Evolutionary conservation across 495 filamentous ascomycete species (phyloP), one percentile per base, ranked within the genome.

Genomic region (Trichocladium uniseriatum): DNA sequence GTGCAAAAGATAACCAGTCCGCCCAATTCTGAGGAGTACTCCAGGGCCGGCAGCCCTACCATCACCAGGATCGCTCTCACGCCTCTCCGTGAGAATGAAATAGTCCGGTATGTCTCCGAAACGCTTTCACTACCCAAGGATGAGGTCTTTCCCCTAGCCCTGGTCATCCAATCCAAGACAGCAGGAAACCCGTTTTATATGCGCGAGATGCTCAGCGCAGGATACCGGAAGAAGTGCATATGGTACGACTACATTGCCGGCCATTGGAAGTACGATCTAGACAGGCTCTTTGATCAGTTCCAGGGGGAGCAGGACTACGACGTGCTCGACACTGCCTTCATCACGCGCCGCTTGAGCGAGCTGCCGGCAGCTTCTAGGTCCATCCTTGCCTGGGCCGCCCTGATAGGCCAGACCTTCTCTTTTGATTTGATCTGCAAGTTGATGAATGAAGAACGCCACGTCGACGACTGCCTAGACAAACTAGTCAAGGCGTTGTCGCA

Each of bases 151-250:
- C 74, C 82, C 6, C 62, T 88, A 11, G 79, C 81, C 9, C 78
- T 84, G 16, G 81, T 90, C 10, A 76, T 94, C 15, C 84, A 89
- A 62, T 86, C 89, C 55, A 89, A 90, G 66, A 86, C 81, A 19
- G 72, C 75, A 13, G 87, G 87, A 0, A 92, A 94, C 57, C 85
- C 86, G 0, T 94, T 94, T 62, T 91, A 90, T 54, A 82, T 94
- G 52, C 79, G 86, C 27, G 86, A 94, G 62, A 90, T 95, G 79
- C 75, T 95, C n/a, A 85, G 84, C 58, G 82, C 84, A 7, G 89
- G 86, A 58, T 82, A 94, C 62, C 79, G 82, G 15, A 94, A 87
- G 62, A 81, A 80, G 54, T 91, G 85, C 57, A 82, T 95, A 43
- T 94, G 83, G 79, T 94, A 90, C 65, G 84, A 84, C 38, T 95